Base-by-base conservation (phyloP, 2,329 filamentous ascomycete species). In the Pleoardoris graminearum region DNA sequence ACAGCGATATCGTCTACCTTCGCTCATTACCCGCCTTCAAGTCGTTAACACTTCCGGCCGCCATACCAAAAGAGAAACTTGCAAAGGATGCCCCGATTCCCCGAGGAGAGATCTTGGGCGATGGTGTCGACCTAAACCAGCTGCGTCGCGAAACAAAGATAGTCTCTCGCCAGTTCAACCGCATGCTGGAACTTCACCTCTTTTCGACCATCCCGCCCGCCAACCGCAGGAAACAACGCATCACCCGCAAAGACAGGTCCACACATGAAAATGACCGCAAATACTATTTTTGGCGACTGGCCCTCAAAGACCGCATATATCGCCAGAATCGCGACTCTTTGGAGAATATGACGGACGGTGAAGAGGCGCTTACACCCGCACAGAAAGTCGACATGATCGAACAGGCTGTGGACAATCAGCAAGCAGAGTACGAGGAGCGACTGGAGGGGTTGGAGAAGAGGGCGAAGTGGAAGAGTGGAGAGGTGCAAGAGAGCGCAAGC, bases 221-320 rank as follows among this genome's bases (percentile, higher is more conserved):
- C 59, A 79, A 76, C 75, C 84, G 57, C 69, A 76, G 51, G 70
- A 81, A 71, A 53, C 72, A 49, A 54, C 77, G 79, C 67, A 71
- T 78, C 67, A 68, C 73, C 56, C 64, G 76, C 62, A 68, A 72
- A 62, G 73, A 68, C 38, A 76, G 63, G 63, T 76, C 81, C 0
- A 81, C 80, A 3, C 80, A 81, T 51, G 78, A 77, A 38, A 81
- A 88, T 59, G 80, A 85, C 59, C 80, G 86, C 22, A 78, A 82
- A 45, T 89, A 88, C 68, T 82, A 80, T 57, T 80, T 90, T 38
- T 95, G 89, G 88, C 79, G 86, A 25, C 72, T 93, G 21, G 78
- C 90, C 36, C 84, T 87, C n/a, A 94, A 94, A 75, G 83, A 89
- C 63, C 79, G 90, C 30, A 77, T 95, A 3, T 91, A 89, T 68